Base-by-base conservation (phyloP, 805 yeast genomes). In the Lipomyces lipofer region DNA sequence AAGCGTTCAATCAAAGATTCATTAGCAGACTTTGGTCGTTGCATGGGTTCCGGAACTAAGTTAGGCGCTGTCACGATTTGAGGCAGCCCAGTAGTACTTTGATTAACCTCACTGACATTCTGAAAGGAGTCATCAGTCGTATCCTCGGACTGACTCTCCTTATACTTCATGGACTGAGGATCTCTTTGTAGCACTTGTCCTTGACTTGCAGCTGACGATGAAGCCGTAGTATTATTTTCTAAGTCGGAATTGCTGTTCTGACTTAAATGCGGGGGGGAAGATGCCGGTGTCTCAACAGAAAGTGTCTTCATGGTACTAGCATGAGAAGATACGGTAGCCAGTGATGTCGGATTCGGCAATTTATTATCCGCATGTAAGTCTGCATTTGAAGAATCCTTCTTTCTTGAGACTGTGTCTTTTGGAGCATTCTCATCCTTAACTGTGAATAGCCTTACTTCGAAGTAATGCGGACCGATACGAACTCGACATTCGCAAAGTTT, bases 401-500 rank as follows among this genome's bases (percentile, higher is more conserved):
- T 35, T 5, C 19, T 15, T 9, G 42, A 10, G 10, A 17, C 15
- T n/a, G 29, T 25, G 17, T 30, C 35, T 21, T 43, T 38, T 10
- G 45, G 46, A 4, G 44, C 19, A 15, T 29, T 24, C 36, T 88
- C 95, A 64, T 90, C 96, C 64, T 88, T 87, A 49, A 89, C 79
- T n/a, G 89, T 84, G 70, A 87, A 94, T 29, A 94, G 69, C 56
- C 95, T 74, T 1, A 86, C 78, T 36, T 84, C 88, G 70, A 88
- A 88, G 0, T 74, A 70, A 70, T 92, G 99, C 0, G 97, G 96
- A 0, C 97, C 98, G 21, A 86, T 76, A 9, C 76, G 74, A 71
- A 90, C 70, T 1, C 74, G 71, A 56, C 91, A 82, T 62, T 91
- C 97, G 62, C 92, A 82, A 52, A 94, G 73, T 67, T 89, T 90